These are phyloP conservation scores for Truncatella angustata DNA, from an alignment of 2,329 filamentous ascomycete genomes.

Conservation along the genomic window DNA sequence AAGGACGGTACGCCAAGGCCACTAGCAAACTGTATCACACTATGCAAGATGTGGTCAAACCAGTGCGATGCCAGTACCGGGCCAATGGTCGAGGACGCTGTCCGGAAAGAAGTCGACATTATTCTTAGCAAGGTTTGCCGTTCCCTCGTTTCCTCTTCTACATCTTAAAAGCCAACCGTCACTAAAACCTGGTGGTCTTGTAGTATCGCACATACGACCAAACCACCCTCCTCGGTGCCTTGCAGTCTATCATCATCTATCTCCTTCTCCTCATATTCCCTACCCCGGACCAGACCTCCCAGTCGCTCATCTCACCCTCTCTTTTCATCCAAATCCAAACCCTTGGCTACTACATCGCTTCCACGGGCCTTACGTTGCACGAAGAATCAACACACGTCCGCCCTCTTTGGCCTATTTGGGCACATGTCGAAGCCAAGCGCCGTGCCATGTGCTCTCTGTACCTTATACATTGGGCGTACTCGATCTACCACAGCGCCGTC, in stretches of 20 bases:
- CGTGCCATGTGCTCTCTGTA: conserved; percentile 36
- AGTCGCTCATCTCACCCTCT: conserved; percentile 19
- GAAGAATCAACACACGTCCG: conserved; percentile 29
- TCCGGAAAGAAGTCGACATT: conserved; percentile 28
- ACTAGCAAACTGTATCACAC: conserved; percentile 32
- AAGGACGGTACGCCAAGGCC: conserved; percentile 22
- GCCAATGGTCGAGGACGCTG: conserved; percentile 29
- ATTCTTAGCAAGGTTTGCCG: conserved; percentile 29
- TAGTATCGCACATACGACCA: conserved; percentile 32
- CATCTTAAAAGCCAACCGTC: background rate
- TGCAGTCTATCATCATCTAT: conserved; percentile 36
- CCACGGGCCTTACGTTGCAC: conserved; percentile 31
- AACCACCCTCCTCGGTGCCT: conserved; percentile 28
- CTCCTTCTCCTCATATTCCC: conserved; percentile 37
- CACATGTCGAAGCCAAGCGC: conserved; percentile 55
- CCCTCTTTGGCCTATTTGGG: conserved; percentile 34
- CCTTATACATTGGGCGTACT: conserved; percentile 36
- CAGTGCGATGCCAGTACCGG: conserved; percentile 24
- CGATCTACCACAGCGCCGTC: conserved; percentile 28
- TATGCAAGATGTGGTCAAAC: conserved; percentile 36
- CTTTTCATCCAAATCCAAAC: conserved; percentile 30
- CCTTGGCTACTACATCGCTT: conserved; percentile 28
- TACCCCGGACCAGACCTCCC: conserved; percentile 17
- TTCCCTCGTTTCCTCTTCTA: background rate
- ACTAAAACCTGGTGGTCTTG: background rate